phyloP scores from a whole-genome alignment of 2,329 filamentous ascomycete species.

The Stachybotrys chlorohalonatus region DNA sequence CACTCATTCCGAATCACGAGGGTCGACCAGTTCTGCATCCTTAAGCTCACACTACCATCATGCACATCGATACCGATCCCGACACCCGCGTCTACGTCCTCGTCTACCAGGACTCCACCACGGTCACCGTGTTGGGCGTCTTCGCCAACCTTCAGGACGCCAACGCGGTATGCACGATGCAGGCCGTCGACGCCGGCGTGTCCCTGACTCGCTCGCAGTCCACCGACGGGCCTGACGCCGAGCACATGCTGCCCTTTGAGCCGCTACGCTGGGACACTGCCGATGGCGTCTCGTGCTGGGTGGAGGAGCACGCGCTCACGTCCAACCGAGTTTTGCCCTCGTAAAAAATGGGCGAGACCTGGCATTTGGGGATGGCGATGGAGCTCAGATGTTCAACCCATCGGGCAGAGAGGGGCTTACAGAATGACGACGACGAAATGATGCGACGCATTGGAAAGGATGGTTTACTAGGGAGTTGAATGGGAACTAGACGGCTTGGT shows the following conservation, averaged over 20 bases:
- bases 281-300: slow-evolving; percentile 26
- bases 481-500: no score
- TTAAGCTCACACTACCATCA: neutral
- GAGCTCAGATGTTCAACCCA: no score
- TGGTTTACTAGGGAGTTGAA: no score
- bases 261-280: slow-evolving; percentile 25
- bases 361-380: neutral
- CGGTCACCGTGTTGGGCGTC: slow-evolving; percentile 18
- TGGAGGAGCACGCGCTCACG: slow-evolving; percentile 23
- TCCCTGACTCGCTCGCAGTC: slow-evolving; percentile 6
- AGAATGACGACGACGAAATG: no score
- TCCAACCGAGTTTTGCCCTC: slow-evolving; percentile 8
- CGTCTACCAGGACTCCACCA: slow-evolving; percentile 18
- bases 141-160: slow-evolving; percentile 24
- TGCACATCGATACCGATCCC: neutral
- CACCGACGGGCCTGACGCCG: slow-evolving; percentile 6
- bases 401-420: no score
- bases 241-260: slow-evolving; percentile 11
- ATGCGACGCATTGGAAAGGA: no score
- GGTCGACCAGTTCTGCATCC: neutral
- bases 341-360: neutral
- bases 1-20: neutral
- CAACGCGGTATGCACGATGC: slow-evolving; percentile 21
- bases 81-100: slow-evolving; percentile 18
- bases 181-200: slow-evolving; percentile 17